Percentiles rank a stretch among this genome's conserved stretches.
These are phyloP conservation scores for Fusarium sp. DNA, from an alignment of 2,329 filamentous ascomycete species.

Conservation along the genomic window DNA sequence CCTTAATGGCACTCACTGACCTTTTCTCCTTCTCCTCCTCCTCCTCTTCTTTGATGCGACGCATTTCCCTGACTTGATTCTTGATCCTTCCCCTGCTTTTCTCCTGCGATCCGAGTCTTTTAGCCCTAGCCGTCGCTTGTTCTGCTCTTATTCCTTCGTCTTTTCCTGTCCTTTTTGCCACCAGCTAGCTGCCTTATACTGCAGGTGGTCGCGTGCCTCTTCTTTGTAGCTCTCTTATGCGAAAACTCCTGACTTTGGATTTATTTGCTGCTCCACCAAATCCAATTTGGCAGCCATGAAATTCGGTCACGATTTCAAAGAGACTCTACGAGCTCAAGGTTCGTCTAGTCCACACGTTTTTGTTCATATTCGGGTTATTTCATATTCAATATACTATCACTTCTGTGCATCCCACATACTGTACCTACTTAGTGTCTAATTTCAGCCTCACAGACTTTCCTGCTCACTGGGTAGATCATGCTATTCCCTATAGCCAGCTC, in stretches of 20 bases:
- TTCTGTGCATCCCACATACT: not conserved
- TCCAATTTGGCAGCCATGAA: slow-evolving; percentile 69
- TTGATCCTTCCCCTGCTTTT: not conserved
- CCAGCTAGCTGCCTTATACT: slow-evolving; percentile 10
- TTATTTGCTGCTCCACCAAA: slow-evolving; percentile 6
- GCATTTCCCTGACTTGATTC: slow-evolving; percentile 24
- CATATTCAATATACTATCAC: not conserved
- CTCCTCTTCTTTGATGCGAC: slow-evolving; percentile 8
- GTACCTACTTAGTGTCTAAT: not conserved
- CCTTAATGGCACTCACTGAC: not conserved
- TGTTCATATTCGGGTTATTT: not conserved
- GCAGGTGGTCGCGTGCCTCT: slow-evolving; percentile 38
- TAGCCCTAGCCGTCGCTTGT: slow-evolving; percentile 3
- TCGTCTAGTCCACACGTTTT: not conserved
- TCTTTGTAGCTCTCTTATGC: no score
- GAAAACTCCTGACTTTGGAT: slow-evolving; percentile 10
- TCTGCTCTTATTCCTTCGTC: not conserved
- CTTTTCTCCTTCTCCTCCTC: not conserved
- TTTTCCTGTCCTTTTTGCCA: slow-evolving; percentile 15
- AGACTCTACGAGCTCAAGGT: slow-evolving; percentile 72
- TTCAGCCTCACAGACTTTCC: slow-evolving; percentile 68
- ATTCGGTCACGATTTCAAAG: slow-evolving; percentile 82
- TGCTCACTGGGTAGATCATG: slow-evolving; percentile 74
- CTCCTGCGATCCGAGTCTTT: not conserved
- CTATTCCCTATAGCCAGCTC: slow-evolving; percentile 84